Base-by-base conservation (phyloP, 495 filamentous ascomycete genomes). In the Neurospora sp. region DNA sequence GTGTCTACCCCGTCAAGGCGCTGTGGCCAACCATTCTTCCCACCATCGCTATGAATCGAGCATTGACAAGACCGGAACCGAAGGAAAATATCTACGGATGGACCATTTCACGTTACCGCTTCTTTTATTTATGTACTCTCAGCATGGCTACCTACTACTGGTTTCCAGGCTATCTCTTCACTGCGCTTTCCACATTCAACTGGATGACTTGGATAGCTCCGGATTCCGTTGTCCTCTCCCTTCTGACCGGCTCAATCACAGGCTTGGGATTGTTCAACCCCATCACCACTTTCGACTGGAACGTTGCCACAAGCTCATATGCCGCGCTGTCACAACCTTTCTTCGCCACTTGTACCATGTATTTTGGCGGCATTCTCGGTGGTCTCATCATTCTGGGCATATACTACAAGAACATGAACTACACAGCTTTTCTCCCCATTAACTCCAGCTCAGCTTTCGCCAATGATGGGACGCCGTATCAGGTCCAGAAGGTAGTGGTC, bases 401-500 rank as follows among this genome's bases (percentile, higher is more conserved):
- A 23, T 88, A 88, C 77, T 90, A 85, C 77, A 82, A 74, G 8
- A 84, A 84, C 59, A 76, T 82, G 39, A 87, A 85, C 79, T 88
- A 85, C 74, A 78, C 81, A 35, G 77, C 85, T 31, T 88, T 84
- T 73, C 81, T 91, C 39, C 88, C 88, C 6, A 89, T 89, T 75
- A 81, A 81, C 73, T 77, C 76, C 1, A 73, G 69, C 18, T 75
- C 77, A 2, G 87, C 85, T 18, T 90, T 89, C 75, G 88, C 88
- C 75, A 90, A 91, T 73, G 87, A 84, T 5, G 88, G 82, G 0
- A 75, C 72, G 1, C 38, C 71, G 0, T 91, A 89, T 78, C 83
- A 87, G 39, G 88, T 90, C 5, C 79, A 81, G 62, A 83, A 79
- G 11, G 87, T 90, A 18, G 86, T 86, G 2, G 77, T 83, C 0